Conservation (phyloP, 768 basidiomycete species). For the Grammothele lineata region DNA sequence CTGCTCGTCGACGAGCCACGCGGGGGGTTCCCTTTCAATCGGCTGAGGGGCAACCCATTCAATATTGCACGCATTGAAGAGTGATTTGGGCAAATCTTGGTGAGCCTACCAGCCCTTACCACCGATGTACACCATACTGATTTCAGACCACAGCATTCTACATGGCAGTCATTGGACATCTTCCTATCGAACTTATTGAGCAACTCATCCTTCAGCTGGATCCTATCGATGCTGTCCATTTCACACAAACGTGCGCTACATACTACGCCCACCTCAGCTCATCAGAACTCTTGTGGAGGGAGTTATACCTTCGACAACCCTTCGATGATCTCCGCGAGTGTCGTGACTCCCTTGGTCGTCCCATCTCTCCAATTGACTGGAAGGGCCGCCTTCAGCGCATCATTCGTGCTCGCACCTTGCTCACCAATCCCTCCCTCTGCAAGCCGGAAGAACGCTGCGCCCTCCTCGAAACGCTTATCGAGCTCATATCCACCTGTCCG, state of each 20-base stretch:
- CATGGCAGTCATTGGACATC: conserved; percentile 17
- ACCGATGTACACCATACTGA: too few relatives aligned
- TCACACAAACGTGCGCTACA: conserved; percentile 47
- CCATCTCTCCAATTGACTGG: conserved; percentile 37
- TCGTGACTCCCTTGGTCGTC: conserved; percentile 32
- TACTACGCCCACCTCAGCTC: conserved; percentile 41
- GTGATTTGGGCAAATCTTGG: too few relatives aligned
- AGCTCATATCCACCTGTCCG: conserved; percentile 40
- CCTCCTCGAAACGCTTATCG: conserved; percentile 47
- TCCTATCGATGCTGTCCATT: conserved; percentile 52
- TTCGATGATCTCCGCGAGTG: conserved; percentile 63
- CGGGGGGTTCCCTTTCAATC: too few relatives aligned
- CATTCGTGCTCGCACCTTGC: conserved; percentile 48
- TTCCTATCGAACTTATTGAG: conserved; percentile 61
- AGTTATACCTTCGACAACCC: conserved; percentile 56
- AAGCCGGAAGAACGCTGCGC: conserved; percentile 39
- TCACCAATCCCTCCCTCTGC: conserved; percentile 31
- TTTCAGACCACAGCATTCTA: too few relatives aligned
- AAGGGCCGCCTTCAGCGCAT: conserved; percentile 48
- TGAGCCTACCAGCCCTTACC: too few relatives aligned
- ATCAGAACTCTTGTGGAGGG: conserved; percentile 53
- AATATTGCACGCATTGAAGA: too few relatives aligned
- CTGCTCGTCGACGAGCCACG: too few relatives aligned
- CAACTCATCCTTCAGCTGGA: conserved; percentile 52
- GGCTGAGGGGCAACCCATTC: too few relatives aligned